phyloP scores from a whole-genome alignment of 2,329 filamentous ascomycete species.

The Pseudogymnoascus sp. region DNA sequence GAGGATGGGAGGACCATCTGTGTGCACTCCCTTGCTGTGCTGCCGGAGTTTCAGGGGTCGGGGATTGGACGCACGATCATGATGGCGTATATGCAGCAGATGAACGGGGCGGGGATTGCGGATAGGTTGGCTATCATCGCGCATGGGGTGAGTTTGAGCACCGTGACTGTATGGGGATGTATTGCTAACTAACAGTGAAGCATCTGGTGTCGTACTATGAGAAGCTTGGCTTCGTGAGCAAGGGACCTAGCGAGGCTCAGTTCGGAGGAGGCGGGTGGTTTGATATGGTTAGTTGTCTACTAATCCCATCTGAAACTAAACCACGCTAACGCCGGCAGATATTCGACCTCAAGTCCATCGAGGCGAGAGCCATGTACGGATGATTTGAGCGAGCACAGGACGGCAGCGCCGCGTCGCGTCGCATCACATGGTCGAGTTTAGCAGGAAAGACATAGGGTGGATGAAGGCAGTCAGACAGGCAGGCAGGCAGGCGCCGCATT shows the following conservation, averaged over 20 bases:
- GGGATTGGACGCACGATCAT: constrained; percentile 68
- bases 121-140: constrained; percentile 70
- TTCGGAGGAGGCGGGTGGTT: constrained; percentile 77
- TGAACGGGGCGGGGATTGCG: constrained; percentile 61
- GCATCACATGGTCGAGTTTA: not conserved
- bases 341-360: constrained; percentile 24
- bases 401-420: not conserved
- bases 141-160: constrained; percentile 49
- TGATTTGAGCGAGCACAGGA: not conserved
- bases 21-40: constrained; percentile 74
- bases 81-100: constrained; percentile 68
- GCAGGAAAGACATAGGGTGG: not conserved
- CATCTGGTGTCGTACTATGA: constrained; percentile 68
- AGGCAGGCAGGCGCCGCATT: not conserved
- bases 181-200: constrained; percentile 29
- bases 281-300: constrained; percentile 57
- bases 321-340: constrained; percentile 15
- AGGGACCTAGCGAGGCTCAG: constrained; percentile 59
- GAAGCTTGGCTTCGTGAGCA: constrained; percentile 62
- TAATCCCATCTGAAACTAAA: not conserved
- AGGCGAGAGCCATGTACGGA: constrained; percentile 25
- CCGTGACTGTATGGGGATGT: constrained; percentile 2
- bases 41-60: constrained; percentile 65
- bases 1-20: constrained; percentile 67
- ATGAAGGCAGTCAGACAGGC: not conserved